Evolutionary conservation across 2,329 filamentous ascomycete genomes (phyloP).

Genomic region (Botrytis medusae): DNA sequence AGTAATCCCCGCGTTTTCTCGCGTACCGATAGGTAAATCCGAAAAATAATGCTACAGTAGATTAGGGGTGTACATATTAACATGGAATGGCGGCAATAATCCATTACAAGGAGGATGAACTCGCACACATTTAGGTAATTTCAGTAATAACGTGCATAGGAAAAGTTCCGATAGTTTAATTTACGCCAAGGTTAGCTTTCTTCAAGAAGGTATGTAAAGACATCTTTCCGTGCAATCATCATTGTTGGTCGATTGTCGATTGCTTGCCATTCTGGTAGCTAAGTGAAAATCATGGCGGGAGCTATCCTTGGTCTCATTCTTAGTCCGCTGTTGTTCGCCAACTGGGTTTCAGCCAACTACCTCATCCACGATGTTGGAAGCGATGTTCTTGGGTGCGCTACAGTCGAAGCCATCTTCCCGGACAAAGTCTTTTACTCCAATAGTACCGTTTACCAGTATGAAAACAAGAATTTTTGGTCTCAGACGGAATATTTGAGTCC

Average conservation of each 20-base stretch:
- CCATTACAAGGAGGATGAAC: background rate
- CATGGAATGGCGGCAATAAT: background rate
- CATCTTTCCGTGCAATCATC: background rate
- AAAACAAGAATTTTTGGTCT: background rate
- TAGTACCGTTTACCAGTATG: background rate
- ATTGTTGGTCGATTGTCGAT: background rate
- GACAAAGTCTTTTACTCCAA: background rate
- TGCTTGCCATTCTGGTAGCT: background rate
- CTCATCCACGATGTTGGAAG: background rate
- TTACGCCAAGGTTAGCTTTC: background rate
- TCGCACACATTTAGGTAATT: background rate
- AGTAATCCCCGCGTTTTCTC: background rate
- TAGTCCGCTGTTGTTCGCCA: background rate
- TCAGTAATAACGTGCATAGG: background rate
- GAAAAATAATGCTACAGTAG: background rate
- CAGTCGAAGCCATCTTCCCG: background rate
- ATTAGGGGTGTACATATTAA: background rate
- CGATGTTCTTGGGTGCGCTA: background rate
- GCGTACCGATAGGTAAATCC: background rate
- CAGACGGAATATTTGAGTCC: background rate
- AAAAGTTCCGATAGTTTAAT: background rate
- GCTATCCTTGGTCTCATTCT: background rate
- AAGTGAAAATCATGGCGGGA: background rate
- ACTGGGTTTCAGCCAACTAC: background rate
- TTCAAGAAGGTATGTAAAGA: background rate